A percentile compares a stretch with the other conserved stretches of the same genome.
Conservation (phyloP, 306 rosid genomes). For the Hippophae tibetana region DNA sequence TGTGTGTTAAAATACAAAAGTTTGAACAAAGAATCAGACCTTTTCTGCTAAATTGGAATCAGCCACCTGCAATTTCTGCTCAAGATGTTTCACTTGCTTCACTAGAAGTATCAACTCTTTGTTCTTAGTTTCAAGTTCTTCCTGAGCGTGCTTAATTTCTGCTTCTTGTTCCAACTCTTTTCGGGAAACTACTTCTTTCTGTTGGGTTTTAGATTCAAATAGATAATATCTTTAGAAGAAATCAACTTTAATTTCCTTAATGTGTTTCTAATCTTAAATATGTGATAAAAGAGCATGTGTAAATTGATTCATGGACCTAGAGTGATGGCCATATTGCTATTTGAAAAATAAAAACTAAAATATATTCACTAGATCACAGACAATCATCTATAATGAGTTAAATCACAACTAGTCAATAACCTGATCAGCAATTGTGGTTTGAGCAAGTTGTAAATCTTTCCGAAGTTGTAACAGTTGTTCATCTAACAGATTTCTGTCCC, state of each 20-base stretch:
- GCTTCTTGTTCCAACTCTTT: slow-evolving; percentile 49
- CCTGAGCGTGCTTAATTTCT: slow-evolving; percentile 45
- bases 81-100: slow-evolving; percentile 61
- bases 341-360: no score
- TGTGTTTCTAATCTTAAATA: not conserved
- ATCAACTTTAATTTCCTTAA: not conserved
- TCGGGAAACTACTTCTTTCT: slow-evolving; percentile 57
- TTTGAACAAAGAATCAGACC: slow-evolving; percentile 25
- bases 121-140: slow-evolving; percentile 63
- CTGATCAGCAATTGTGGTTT: slow-evolving; percentile 42
- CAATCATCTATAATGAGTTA: not conserved
- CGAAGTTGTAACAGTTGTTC: slow-evolving; percentile 56
- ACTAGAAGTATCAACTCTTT: slow-evolving; percentile 44
- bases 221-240: slow-evolving; percentile 6
- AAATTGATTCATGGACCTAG: not conserved
- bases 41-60: slow-evolving; percentile 36
- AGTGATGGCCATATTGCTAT: not conserved
- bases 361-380: no score
- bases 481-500: slow-evolving; percentile 42
- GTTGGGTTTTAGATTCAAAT: slow-evolving; percentile 21
- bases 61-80: slow-evolving; percentile 53
- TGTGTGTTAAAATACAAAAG: not conserved
- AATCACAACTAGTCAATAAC: slow-evolving; percentile 21
- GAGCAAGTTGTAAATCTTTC: slow-evolving; percentile 55
- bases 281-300: not conserved